Percentiles rank a stretch among this genome's conserved stretches.
Evolutionary conservation across 768 basidiomycete genomes (phyloP).

Genomic region (Suillus sp.): DNA sequence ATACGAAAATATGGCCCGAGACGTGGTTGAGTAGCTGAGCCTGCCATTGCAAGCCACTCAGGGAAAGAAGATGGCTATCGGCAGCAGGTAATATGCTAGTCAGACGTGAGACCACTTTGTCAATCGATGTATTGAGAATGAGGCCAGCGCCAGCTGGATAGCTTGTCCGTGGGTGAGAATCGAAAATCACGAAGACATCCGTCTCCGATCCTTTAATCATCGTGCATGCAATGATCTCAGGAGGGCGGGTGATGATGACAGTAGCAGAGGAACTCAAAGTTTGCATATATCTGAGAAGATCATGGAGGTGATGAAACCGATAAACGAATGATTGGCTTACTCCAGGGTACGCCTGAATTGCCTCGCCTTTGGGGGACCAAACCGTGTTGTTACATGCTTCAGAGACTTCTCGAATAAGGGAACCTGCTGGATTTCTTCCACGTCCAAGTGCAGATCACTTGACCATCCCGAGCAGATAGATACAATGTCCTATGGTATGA

Average conservation of each 20-base stretch:
- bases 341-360: conserved; percentile 38
- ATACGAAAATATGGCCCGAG: conserved; percentile 58
- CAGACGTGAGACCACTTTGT: conserved; percentile 46
- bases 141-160: conserved; percentile 64
- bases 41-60: conserved; percentile 59
- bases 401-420: conserved; percentile 52
- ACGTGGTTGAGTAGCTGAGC: conserved; percentile 62
- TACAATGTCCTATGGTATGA: conserved; percentile 49
- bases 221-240: conserved; percentile 65
- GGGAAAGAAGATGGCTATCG: conserved; percentile 46
- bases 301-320: neutral
- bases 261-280: conserved; percentile 27
- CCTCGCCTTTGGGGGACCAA: conserved; percentile 39
- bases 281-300: conserved; percentile 30
- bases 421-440: conserved; percentile 51
- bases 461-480: conserved; percentile 61
- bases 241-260: conserved; percentile 68
- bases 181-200: conserved; percentile 61
- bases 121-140: conserved; percentile 50
- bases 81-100: conserved; percentile 46
- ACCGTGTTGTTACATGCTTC: conserved; percentile 36
- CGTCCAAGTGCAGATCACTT: conserved; percentile 53
- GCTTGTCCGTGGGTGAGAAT: conserved; percentile 63
- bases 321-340: conserved; percentile 17
- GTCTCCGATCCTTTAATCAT: conserved; percentile 26